A percentile compares a stretch with the other conserved stretches of the same genome.
phyloP scores from a whole-genome alignment of 1,284 basidiomycete genomes.

The Tylopilus orsonianus region DNA sequence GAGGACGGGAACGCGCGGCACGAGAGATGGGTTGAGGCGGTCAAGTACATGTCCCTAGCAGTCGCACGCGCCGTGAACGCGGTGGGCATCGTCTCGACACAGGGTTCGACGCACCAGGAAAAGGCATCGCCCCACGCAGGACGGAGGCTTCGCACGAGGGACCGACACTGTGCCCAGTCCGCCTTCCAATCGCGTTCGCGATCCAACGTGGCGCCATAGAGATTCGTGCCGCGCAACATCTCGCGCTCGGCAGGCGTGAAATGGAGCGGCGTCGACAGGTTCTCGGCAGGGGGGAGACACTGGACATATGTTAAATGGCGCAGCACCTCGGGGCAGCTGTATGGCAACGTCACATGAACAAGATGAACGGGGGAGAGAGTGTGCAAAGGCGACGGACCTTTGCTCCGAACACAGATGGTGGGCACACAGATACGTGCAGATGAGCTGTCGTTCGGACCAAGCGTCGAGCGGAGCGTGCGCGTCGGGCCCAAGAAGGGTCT shows the following conservation, averaged over 20 bases:
- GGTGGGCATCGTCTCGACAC: neutral
- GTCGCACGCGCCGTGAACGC: neutral
- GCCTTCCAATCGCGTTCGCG: conserved; percentile 55
- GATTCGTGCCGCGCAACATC: conserved; percentile 72
- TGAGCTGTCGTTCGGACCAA: conserved; percentile 72
- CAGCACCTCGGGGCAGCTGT: conserved; percentile 34
- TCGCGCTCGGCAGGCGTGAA: conserved; percentile 65
- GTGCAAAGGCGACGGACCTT: conserved; percentile 28
- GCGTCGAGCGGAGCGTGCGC: conserved; percentile 24
- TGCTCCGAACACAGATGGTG: conserved; percentile 57
- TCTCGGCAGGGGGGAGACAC: conserved; percentile 57
- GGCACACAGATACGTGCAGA: conserved; percentile 68
- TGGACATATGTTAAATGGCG: conserved; percentile 64
- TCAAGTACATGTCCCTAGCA: conserved; percentile 67
- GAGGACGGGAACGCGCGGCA: conserved; percentile 88
- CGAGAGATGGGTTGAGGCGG: conserved; percentile 74
- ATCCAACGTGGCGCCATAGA: conserved; percentile 71
- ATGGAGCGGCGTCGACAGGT: conserved; percentile 75
- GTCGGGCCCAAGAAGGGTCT: conserved; percentile 37
- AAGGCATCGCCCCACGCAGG: conserved; percentile 49
- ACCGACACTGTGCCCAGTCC: conserved; percentile 58
- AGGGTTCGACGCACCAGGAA: conserved; percentile 58
- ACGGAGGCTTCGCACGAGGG: conserved; percentile 39
- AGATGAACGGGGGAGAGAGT: conserved; percentile 14
- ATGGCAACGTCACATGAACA: conserved; percentile 27